phyloP scores from a whole-genome alignment of 2,329 filamentous ascomycete genomes.

The Chalaropsis thielavioides region DNA sequence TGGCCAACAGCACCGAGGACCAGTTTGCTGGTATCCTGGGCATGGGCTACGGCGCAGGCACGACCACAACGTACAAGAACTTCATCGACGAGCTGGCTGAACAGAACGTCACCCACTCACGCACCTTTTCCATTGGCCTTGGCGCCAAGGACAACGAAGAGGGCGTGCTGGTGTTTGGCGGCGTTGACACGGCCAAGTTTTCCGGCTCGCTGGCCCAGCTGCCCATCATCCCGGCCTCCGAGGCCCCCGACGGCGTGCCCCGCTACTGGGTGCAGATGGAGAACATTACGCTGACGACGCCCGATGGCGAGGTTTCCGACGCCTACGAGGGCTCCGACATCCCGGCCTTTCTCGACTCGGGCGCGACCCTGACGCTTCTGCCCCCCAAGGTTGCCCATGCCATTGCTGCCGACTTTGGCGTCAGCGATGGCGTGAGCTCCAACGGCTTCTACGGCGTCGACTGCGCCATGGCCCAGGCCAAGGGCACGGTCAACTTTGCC shows the following conservation, averaged over 20 bases:
- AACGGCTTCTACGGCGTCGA: slow-evolving; percentile 34
- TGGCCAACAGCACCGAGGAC: slow-evolving; percentile 38
- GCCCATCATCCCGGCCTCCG: slow-evolving; percentile 42
- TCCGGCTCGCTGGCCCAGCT: slow-evolving; percentile 42
- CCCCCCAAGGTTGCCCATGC: slow-evolving; percentile 39
- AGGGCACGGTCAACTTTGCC: slow-evolving; percentile 35
- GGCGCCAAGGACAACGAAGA: slow-evolving; percentile 45
- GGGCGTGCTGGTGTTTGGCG: slow-evolving; percentile 54
- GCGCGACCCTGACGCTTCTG: slow-evolving; percentile 53
- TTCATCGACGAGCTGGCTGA: slow-evolving; percentile 36
- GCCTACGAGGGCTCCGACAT: slow-evolving; percentile 28
- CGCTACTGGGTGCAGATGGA: slow-evolving; percentile 40
- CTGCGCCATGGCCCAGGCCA: slow-evolving; percentile 29
- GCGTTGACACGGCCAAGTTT: slow-evolving; percentile 51
- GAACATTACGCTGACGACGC: slow-evolving; percentile 30
- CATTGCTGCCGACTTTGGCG: slow-evolving; percentile 37
- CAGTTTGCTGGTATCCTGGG: slow-evolving; percentile 52
- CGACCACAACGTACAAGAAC: slow-evolving; percentile 35
- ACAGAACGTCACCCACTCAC: slow-evolving; percentile 42
- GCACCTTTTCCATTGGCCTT: slow-evolving; percentile 51
- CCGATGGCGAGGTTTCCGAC: slow-evolving; percentile 23
- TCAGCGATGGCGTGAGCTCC: slow-evolving; percentile 24
- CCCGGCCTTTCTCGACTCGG: slow-evolving; percentile 55
- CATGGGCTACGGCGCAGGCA: slow-evolving; percentile 49
- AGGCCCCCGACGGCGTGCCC: slow-evolving; percentile 40